A percentile compares a stretch with the other conserved stretches of the same genome.
These are phyloP conservation scores for Nicotiana attenuata DNA, from an alignment of 257 asterid species.

Conservation along the genomic window DNA sequence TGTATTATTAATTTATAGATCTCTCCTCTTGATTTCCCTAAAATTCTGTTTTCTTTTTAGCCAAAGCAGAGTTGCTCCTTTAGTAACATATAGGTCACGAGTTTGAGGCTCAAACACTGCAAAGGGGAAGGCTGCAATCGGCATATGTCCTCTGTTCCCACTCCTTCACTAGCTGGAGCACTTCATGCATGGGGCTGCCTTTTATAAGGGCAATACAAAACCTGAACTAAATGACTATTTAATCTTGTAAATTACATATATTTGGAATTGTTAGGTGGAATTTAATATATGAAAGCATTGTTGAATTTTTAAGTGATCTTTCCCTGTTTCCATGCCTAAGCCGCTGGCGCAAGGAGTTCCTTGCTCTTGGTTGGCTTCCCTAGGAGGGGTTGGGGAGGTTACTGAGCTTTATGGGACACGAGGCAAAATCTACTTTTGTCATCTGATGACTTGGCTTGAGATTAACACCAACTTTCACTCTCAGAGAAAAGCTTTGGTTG, in stretches of 20 bases:
- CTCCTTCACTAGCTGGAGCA: background rate
- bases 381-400: background rate
- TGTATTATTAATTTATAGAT: conserved; percentile 26
- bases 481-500: background rate
- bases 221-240: background rate
- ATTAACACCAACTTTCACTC: background rate
- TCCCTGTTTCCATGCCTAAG: background rate
- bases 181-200: background rate
- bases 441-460: background rate
- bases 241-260: background rate
- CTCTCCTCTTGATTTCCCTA: background rate
- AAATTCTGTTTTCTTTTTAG: background rate
- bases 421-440: background rate
- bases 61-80: background rate
- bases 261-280: background rate
- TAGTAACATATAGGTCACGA: background rate
- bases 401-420: background rate
- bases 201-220: background rate
- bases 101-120: background rate
- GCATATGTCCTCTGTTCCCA: background rate
- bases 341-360: background rate
- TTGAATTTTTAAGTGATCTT: background rate
- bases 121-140: background rate
- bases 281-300: background rate
- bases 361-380: background rate